Evolutionary conservation across 2,329 filamentous ascomycete species (phyloP).

Genomic region (Sporothrix inflata): DNA sequence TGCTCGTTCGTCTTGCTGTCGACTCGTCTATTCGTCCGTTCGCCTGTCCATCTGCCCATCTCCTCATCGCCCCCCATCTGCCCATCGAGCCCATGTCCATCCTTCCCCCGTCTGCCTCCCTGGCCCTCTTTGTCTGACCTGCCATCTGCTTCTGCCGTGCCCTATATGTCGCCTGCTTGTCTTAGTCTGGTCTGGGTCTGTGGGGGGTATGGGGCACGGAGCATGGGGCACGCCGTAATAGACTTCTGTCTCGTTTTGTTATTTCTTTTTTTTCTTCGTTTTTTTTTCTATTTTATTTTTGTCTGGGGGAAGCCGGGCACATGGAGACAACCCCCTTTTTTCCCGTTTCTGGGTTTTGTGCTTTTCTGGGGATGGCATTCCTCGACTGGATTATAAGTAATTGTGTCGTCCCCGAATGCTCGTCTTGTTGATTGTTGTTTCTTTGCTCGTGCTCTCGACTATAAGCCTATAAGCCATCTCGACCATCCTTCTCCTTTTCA

Average conservation of each 20-base stretch:
- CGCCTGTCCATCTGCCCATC: not conserved
- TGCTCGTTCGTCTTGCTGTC: not conserved
- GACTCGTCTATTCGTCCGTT: not conserved
- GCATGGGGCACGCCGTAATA: not conserved
- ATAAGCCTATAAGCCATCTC: not conserved
- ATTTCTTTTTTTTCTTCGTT: not conserved
- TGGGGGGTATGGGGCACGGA: not conserved
- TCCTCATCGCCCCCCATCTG: not conserved
- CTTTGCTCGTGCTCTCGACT: not conserved
- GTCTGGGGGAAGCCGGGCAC: slow-evolving; percentile 5
- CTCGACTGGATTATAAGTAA: slow-evolving; percentile 23
- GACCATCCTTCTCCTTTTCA: not conserved
- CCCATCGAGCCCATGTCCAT: not conserved
- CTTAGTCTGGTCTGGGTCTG: not conserved
- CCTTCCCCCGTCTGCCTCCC: not conserved
- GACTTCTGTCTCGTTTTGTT: not conserved
- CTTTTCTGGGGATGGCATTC: not conserved
- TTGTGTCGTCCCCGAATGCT: not conserved
- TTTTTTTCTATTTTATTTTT: not conserved
- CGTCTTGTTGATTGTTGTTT: not conserved
- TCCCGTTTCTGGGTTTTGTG: not conserved
- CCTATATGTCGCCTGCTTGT: not conserved
- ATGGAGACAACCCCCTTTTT: slow-evolving; percentile 18
- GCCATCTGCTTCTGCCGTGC: not conserved
- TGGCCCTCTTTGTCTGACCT: not conserved